Base-by-base conservation (phyloP, 2,329 filamentous ascomycete genomes). In the Colletotrichum viniferum region DNA sequence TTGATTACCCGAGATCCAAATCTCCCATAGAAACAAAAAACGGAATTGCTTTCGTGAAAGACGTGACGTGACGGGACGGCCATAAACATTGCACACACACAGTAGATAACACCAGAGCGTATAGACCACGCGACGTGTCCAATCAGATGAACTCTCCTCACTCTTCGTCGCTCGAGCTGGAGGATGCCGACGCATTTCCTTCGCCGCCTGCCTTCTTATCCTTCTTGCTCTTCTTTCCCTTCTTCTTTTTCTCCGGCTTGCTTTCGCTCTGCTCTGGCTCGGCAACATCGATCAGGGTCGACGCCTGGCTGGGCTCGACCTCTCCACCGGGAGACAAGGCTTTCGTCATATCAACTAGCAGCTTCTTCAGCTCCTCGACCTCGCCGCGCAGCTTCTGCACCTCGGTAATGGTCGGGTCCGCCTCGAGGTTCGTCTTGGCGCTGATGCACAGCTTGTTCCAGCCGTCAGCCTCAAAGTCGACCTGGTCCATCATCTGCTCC, bases 391-490 rank as follows among this genome's bases (percentile, higher is more conserved):
- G 84, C 81, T 90, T 88, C 78, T 85, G 86, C 32, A 93, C 87
- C 82, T 98, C 95, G 28, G 94, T 77, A n/a, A 95, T 92, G 2
- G 94, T 92, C 13, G 90, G 90, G 77, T 98, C 95, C 36, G 93
- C 91, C 79, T 95, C 94, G 6, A 98, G 90, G 82, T 98, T 95
- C 1, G 96, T 94, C 82, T 92, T 94, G 26, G 91, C 93, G n/a
- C 88, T 86, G 66, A 92, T 89, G 4, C 98, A 96, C 71, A 90
- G 93, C 88, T 97, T 95, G 43, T 90, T 88, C 97, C 97, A 99
- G 0, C 94, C 95, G 76, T 96, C 94, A 1, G 90, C 88, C 80
- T 98, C 95, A 80, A 97, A 94, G 81, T 98, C 94, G 24, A 96
- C 82, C 68, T 94, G 90, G 8, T 87, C 87, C 10, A 88, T 85